These are phyloP conservation scores for Yamadazyma atlantica DNA, from an alignment of 1,139 yeast species.

Conservation along the genomic window DNA sequence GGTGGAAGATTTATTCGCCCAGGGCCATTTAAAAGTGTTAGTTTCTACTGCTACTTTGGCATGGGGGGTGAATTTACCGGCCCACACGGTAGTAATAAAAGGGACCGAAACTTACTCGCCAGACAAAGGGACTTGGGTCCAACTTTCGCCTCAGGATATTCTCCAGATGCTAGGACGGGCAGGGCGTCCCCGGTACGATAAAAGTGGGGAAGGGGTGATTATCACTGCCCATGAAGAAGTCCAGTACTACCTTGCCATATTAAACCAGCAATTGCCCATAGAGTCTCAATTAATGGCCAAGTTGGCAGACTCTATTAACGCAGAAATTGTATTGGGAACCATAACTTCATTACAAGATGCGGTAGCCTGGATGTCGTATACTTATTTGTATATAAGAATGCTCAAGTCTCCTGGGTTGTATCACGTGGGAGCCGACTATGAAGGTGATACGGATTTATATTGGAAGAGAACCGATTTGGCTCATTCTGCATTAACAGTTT, in stretches of 20 bases:
- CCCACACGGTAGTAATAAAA: constrained; percentile 69
- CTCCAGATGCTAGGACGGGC: constrained; percentile 97
- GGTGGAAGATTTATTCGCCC: constrained; percentile 86
- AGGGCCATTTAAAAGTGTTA: constrained; percentile 76
- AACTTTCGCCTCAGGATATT: constrained; percentile 89
- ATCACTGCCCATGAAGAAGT: constrained; percentile 85
- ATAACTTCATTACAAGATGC: constrained; percentile 65
- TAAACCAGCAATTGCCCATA: constrained; percentile 89
- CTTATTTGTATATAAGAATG: constrained; percentile 85
- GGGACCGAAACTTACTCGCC: constrained; percentile 96
- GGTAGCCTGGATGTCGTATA: constrained; percentile 72
- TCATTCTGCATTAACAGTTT: constrained; percentile 69
- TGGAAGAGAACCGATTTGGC: constrained; percentile 65
- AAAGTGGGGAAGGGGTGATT: constrained; percentile 90
- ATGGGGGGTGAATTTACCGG: constrained; percentile 92
- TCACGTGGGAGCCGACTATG: constrained; percentile 70
- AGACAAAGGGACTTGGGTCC: constrained; percentile 84
- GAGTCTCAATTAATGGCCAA: constrained; percentile 81
- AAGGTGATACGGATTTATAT: constrained; percentile 40
- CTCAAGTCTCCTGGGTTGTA: constrained; percentile 68
- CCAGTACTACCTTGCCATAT: constrained; percentile 82
- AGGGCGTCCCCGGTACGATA: constrained; percentile 93
- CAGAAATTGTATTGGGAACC: constrained; percentile 80
- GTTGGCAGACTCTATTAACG: constrained; percentile 76
- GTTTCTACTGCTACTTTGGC: constrained; percentile 96